phyloP scores from a whole-genome alignment of 2,329 filamentous ascomycete genomes.

The Aspergillus ruber region DNA sequence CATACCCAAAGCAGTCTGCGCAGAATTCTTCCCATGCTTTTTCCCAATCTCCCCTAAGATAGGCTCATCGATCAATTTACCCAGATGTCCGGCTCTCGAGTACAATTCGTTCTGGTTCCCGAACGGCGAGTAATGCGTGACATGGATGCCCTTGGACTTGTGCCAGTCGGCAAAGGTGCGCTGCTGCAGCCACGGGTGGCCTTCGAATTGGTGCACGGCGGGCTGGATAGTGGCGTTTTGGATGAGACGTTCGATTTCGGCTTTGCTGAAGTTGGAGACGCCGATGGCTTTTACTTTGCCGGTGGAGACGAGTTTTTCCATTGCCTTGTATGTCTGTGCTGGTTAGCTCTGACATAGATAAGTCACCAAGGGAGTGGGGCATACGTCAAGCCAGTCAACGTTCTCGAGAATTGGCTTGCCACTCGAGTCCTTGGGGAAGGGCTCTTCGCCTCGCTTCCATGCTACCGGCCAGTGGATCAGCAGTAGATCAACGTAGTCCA shows the following conservation, averaged over 20 bases:
- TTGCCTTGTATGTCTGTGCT: constrained; percentile 45
- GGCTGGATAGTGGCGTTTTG: constrained; percentile 40
- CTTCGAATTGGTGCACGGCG: constrained; percentile 47
- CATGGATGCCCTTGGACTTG: constrained; percentile 45
- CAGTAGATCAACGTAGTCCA: constrained; percentile 64
- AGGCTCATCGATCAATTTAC: constrained; percentile 48
- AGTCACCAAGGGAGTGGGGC: constrained; percentile 4
- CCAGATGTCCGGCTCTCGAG: constrained; percentile 35
- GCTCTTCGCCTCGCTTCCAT: constrained; percentile 44
- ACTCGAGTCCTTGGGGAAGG: constrained; percentile 40
- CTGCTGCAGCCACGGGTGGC: constrained; percentile 50
- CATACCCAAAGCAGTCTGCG: constrained; percentile 46
- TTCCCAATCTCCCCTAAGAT: constrained; percentile 46
- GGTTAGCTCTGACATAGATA: neutral
- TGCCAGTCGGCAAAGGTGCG: constrained; percentile 44
- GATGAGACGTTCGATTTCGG: constrained; percentile 44
- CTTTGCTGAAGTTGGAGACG: constrained; percentile 47
- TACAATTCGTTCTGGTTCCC: constrained; percentile 51
- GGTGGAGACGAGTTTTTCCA: constrained; percentile 37
- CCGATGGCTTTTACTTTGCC: constrained; percentile 47
- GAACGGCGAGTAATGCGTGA: constrained; percentile 51
- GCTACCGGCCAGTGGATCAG: constrained; percentile 62
- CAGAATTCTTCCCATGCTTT: constrained; percentile 46
- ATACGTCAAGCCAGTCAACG: constrained; percentile 45
- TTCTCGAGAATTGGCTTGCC: constrained; percentile 39